Evolutionary conservation across 108 stramenopile species (phyloP), one percentile per base, ranked within the genome.

Genomic region (Bacterosira constricta): DNA sequence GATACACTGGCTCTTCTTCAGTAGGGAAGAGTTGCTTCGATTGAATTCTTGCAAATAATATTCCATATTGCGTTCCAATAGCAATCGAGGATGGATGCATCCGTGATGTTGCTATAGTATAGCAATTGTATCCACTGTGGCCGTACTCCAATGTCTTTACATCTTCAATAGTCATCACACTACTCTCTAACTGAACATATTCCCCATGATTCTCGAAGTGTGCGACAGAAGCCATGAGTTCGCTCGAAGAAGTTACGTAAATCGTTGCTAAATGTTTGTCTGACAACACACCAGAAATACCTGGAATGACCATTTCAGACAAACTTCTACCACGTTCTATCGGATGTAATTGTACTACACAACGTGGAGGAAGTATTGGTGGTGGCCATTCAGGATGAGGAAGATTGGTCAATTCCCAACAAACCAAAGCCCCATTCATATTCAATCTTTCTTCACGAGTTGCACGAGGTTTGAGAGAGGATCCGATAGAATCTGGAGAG

Each of bases 401-500:
- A 7, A 79, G 56, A 20, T 42, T 58, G 0, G 56, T 38, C 9
- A 79, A 32, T 32, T 71, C 46, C 63, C 63, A 79, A 60, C 38
- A 37, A 20, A 66, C 64, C 35, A 79, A 21, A 23, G 29, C 69
- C 15, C 69, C 77, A 66, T 71, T 71, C 38, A 41, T 50, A 52
- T 60, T 39, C 41, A 79, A 36, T 47, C 63, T 44, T 52, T 70
- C 77, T 32, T 71, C 69, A 13, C 69, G 39, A 32, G 69, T 55
- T 26, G 79, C 58, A 31, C 46, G 66, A 18, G 63, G 79, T 41
- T 66, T 46, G 26, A 72, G 30, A 18, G 79, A 67, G 6, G 71
- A 57, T 26, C 66, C 79, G 13, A 71, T 64, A 30, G 65, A 72
- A 32, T 72, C 79, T 10, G 79, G 71, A 36, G 71, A 67, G 38